Percentiles rank a stretch among this genome's conserved stretches.
Evolutionary conservation across 1,284 basidiomycete species (phyloP).

Genomic region (Anthracocystis setariae): DNA sequence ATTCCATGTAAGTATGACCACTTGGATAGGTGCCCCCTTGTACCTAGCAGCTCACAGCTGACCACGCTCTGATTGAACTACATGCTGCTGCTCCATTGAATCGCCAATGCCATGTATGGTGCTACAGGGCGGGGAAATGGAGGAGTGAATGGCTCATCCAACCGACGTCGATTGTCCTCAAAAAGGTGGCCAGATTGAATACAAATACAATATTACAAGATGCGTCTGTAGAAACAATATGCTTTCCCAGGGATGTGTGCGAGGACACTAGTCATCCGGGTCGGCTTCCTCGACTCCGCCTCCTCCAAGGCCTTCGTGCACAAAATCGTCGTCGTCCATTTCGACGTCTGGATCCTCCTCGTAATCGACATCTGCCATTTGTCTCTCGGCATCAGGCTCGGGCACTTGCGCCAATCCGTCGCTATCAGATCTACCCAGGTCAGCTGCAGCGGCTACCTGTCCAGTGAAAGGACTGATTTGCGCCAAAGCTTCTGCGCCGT

Average conservation of each 20-base stretch:
- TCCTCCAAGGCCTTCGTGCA: conserved; percentile 43
- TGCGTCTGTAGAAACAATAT: not conserved
- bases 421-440: conserved; percentile 40
- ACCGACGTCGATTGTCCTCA: not conserved
- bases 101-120: not conserved
- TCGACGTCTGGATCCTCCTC: conserved; percentile 59
- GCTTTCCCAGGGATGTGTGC: not conserved
- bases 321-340: conserved; percentile 60
- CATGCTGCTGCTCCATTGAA: not conserved
- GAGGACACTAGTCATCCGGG: conserved; percentile 58
- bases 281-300: conserved; percentile 66
- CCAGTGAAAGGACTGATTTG: conserved; percentile 39
- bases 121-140: conserved; percentile 32
- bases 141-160: conserved; percentile 19
- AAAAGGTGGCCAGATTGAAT: conserved; percentile 7
- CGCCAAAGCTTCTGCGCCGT: conserved; percentile 1
- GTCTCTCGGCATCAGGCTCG: conserved; percentile 36
- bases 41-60: not conserved
- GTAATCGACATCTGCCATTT: conserved; percentile 56
- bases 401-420: conserved; percentile 53
- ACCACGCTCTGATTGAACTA: not conserved
- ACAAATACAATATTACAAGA: conserved; percentile 30
- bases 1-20: conserved; percentile 36
- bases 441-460: conserved; percentile 35
- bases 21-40: not conserved